These are phyloP conservation scores for Sclerotinia spermophila DNA, from an alignment of 2,329 filamentous ascomycete species.

Conservation along the genomic window DNA sequence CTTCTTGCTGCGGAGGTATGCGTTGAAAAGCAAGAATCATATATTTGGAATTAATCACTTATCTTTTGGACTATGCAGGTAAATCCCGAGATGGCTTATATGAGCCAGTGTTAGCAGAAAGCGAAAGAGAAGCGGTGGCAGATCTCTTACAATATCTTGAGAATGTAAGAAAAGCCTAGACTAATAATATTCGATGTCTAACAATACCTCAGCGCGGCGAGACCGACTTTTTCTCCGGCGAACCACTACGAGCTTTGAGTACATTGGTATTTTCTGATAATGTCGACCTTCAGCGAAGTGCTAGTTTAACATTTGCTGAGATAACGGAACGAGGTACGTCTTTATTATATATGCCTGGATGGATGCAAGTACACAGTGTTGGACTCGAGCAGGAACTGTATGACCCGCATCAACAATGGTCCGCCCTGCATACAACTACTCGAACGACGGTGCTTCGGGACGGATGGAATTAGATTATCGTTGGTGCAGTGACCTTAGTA, in stretches of 20 bases:
- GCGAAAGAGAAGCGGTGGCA: slow-evolving; percentile 93
- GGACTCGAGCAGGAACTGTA: neutral
- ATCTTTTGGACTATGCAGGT: slow-evolving; percentile 47
- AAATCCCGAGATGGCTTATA: slow-evolving; percentile 78
- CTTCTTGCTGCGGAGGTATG: slow-evolving; percentile 58
- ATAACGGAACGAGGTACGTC: slow-evolving; percentile 91
- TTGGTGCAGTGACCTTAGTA: neutral
- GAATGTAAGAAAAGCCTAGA: slow-evolving; percentile 58
- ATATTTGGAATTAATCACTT: slow-evolving; percentile 24
- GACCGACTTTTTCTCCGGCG: slow-evolving; percentile 97
- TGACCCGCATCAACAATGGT: neutral
- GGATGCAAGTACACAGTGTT: neutral
- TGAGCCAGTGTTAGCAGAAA: slow-evolving; percentile 86
- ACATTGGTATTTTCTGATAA: slow-evolving; percentile 98
- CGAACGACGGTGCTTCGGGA: neutral
- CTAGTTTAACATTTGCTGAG: slow-evolving; percentile 96
- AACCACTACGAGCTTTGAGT: slow-evolving; percentile 87
- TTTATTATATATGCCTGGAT: neutral
- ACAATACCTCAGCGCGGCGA: slow-evolving; percentile 65
- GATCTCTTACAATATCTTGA: slow-evolving; percentile 94
- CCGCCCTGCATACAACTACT: neutral
- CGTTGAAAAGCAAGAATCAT: slow-evolving; percentile 19
- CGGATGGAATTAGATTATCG: neutral
- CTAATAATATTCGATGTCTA: slow-evolving; percentile 19
- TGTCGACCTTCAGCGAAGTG: slow-evolving; percentile 94